A percentile compares a stretch with the other conserved stretches of the same genome.
Evolutionary conservation across 2,329 filamentous ascomycete genomes (phyloP).

Genomic region (Ceratocystis ficicola): DNA sequence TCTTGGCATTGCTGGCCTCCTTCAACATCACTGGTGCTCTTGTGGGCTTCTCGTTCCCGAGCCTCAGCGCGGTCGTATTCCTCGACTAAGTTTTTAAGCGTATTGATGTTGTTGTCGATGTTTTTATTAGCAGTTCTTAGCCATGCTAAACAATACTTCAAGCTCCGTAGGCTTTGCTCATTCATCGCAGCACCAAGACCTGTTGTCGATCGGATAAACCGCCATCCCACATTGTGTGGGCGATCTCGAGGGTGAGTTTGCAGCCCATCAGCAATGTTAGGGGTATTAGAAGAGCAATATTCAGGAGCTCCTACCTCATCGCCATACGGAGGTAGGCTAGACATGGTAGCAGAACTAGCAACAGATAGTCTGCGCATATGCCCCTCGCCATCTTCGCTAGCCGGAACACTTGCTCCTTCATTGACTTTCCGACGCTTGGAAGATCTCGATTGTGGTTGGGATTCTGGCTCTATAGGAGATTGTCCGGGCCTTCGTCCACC

Average conservation of each 20-base stretch:
- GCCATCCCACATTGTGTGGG: slow-evolving; percentile 27
- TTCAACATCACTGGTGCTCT: slow-evolving; percentile 12
- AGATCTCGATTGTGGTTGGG: slow-evolving; percentile 30
- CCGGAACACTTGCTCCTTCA: slow-evolving; percentile 28
- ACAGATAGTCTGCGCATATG: slow-evolving; percentile 24
- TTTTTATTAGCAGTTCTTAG: slow-evolving; percentile 71
- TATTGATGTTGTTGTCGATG: slow-evolving; percentile 61
- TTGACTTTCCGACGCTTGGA: slow-evolving; percentile 50
- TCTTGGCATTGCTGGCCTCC: slow-evolving; percentile 13
- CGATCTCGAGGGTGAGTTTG: slow-evolving; percentile 7
- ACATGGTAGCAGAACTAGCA: slow-evolving; percentile 18
- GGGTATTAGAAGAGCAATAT: slow-evolving; percentile 26
- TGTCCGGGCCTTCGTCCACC: slow-evolving; percentile 43
- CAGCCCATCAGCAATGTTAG: slow-evolving; percentile 26
- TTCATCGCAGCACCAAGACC: slow-evolving; percentile 86
- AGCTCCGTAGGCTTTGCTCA: slow-evolving; percentile 68
- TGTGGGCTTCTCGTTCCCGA: slow-evolving; percentile 20
- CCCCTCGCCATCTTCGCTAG: slow-evolving; percentile 26
- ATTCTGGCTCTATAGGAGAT: slow-evolving; percentile 35
- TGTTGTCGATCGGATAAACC: slow-evolving; percentile 79
- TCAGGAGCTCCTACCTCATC: slow-evolving; percentile 15
- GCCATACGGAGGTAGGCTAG: slow-evolving; percentile 13
- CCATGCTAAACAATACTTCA: slow-evolving; percentile 75
- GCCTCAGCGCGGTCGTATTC: slow-evolving; percentile 58
- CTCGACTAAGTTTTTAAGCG: slow-evolving; percentile 62